Evolutionary conservation across 495 filamentous ascomycete species (phyloP).

Genomic region (Penicillium alfredii): DNA sequence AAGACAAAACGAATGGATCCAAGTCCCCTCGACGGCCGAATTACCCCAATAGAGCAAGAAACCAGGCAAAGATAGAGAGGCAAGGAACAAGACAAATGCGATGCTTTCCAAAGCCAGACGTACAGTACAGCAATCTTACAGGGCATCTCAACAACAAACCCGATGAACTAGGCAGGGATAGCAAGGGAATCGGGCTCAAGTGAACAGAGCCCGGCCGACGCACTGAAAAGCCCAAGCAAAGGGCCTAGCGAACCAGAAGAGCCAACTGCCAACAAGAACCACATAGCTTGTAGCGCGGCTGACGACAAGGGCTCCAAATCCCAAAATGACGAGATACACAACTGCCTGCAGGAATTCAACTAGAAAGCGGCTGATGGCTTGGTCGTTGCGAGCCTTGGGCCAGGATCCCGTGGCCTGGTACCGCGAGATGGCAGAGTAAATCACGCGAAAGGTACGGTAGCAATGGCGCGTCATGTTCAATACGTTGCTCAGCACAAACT

Average conservation of each 20-base stretch:
- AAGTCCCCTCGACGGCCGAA: too few species aligned
- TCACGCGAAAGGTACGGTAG: constrained; percentile 26
- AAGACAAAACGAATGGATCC: too few species aligned
- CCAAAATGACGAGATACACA: constrained; percentile 34
- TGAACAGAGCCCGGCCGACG: constrained; percentile 24
- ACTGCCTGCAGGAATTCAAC: constrained; percentile 32
- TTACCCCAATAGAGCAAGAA: too few species aligned
- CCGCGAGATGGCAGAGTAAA: constrained; percentile 21
- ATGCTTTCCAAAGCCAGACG: neutral
- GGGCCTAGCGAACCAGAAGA: constrained; percentile 38
- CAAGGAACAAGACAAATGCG: too few species aligned
- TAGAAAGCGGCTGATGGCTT: constrained; percentile 27
- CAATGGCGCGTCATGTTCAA: constrained; percentile 36
- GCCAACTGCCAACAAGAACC: constrained; percentile 35
- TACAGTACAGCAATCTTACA: constrained; percentile 1
- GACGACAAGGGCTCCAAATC: constrained; percentile 28
- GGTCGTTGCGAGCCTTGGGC: constrained; percentile 25
- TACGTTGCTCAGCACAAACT: constrained; percentile 24
- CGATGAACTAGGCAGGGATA: too few species aligned
- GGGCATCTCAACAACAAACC: too few species aligned
- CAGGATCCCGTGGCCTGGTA: constrained; percentile 34
- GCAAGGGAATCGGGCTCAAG: constrained; percentile 3
- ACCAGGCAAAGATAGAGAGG: too few species aligned
- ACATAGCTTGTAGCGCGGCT: constrained; percentile 31
- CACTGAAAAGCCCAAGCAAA: constrained; percentile 33